Percentiles rank a stretch among this genome's conserved stretches.
These are phyloP conservation scores for Globisporangium rhizosaccharum DNA, from an alignment of 352 stramenopile genomes.

Conservation along the genomic window DNA sequence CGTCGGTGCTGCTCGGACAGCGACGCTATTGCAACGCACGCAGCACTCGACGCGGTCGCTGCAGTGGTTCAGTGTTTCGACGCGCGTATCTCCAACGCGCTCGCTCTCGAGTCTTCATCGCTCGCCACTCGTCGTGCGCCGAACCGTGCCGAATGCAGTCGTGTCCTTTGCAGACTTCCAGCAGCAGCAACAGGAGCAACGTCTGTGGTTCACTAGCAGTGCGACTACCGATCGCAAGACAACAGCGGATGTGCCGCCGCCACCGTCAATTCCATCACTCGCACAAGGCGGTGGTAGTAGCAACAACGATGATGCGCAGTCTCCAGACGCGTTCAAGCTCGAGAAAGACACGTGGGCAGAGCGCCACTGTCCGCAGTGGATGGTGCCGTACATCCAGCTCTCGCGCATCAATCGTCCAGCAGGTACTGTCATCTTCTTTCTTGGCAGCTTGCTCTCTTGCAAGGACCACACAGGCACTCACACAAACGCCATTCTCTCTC, in stretches of 20 bases:
- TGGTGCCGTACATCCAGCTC: slow-evolving; percentile 86
- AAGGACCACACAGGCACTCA: neutral
- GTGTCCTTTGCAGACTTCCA: neutral
- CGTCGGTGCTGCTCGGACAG: neutral
- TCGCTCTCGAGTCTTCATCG: neutral
- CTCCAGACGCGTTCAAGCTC: slow-evolving; percentile 41
- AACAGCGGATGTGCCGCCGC: neutral
- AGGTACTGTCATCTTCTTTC: slow-evolving; percentile 16
- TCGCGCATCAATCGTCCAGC: slow-evolving; percentile 77
- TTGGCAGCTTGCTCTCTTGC: neutral
- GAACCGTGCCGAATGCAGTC: neutral
- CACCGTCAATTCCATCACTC: slow-evolving; percentile 2
- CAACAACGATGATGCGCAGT: neutral
- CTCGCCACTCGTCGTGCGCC: neutral
- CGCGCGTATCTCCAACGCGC: neutral
- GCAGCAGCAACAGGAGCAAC: slow-evolving; percentile 2
- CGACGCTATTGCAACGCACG: slow-evolving; percentile 1
- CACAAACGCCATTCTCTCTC: neutral
- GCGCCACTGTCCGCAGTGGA: slow-evolving; percentile 59
- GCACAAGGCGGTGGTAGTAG: neutral
- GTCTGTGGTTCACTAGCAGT: neutral
- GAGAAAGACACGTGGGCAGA: slow-evolving; percentile 88
- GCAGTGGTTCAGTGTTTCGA: neutral
- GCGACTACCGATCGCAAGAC: neutral
- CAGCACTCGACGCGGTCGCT: neutral